A percentile compares a stretch with the other conserved stretches of the same genome.
Conservation (phyloP, 2,329 filamentous ascomycete species). For the Coniosporium tulheliwenetii region DNA sequence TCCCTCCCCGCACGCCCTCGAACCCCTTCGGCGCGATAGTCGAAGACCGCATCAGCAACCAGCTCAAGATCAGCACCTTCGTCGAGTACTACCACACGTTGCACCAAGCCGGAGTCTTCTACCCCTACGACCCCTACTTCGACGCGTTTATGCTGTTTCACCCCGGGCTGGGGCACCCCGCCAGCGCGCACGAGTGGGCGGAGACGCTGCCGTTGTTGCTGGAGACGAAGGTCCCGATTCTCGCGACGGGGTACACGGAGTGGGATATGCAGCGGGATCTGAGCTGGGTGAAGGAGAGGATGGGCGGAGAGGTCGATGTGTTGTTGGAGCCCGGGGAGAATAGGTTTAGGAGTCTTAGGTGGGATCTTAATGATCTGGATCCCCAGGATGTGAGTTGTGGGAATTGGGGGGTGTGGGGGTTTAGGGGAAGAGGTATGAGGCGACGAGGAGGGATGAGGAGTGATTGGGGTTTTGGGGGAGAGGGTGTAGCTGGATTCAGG, state of each 20-base stretch:
- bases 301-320: conserved; percentile 80
- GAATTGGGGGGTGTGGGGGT: conserved; percentile 96
- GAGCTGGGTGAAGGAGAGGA: conserved; percentile 74
- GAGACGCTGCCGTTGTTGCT: conserved; percentile 78
- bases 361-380: conserved; percentile 94
- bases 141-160: conserved; percentile 97
- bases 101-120: conserved; percentile 78
- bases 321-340: conserved; percentile 89
- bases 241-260: conserved; percentile 92
- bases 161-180: conserved; percentile 86
- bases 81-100: conserved; percentile 98
- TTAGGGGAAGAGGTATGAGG: conserved; percentile 85
- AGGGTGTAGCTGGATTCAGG: too few species aligned
- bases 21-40: conserved; percentile 93
- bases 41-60: conserved; percentile 75
- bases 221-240: conserved; percentile 88
- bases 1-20: conserved; percentile 65
- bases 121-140: conserved; percentile 94
- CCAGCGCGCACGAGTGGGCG: conserved; percentile 85
- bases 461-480: too few species aligned
- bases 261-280: conserved; percentile 90
- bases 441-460: not conserved
- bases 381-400: conserved; percentile 88
- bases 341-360: conserved; percentile 77
- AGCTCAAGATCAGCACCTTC: conserved; percentile 93